These are phyloP conservation scores for Tolypocladium pustulatum DNA, from an alignment of 2,329 filamentous ascomycete species.

Conservation along the genomic window DNA sequence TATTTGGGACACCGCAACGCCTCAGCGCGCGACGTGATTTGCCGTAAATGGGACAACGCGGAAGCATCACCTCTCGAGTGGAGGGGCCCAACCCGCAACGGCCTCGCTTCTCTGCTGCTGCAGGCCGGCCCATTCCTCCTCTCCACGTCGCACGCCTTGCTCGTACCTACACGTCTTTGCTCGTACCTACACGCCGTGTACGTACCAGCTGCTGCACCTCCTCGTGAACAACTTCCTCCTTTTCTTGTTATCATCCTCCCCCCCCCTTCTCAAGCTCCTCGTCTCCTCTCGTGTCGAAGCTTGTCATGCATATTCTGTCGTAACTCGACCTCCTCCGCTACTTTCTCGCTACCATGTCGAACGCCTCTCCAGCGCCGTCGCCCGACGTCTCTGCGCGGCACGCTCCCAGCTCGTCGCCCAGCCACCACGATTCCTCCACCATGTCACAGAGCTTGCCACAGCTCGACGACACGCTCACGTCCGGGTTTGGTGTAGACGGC, in stretches of 20 bases:
- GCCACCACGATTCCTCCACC: conserved; percentile 13
- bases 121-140: conserved; percentile 3
- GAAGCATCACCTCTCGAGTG: conserved; percentile 5
- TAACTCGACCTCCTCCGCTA: background rate
- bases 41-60: conserved; percentile 13
- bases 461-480: conserved; percentile 6
- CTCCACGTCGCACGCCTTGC: conserved; percentile 1
- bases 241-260: conserved; percentile 3
- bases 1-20: conserved; percentile 16
- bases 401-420: conserved; percentile 9
- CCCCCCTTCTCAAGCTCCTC: background rate
- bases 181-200: background rate
- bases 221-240: conserved; percentile 8
- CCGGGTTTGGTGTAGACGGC: conserved; percentile 12
- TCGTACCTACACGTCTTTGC: conserved; percentile 2
- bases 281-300: background rate
- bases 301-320: conserved; percentile 1
- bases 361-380: conserved; percentile 10
- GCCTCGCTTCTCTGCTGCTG: conserved; percentile 1
- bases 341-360: conserved; percentile 12
- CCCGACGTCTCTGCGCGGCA: conserved; percentile 12
- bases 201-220: conserved; percentile 1
- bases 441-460: conserved; percentile 5
- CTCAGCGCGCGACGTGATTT: conserved; percentile 21
- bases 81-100: conserved; percentile 1